Evolutionary conservation across 306 rosid genomes (phyloP).

Genomic region (Fragaria nilgerrensis): DNA sequence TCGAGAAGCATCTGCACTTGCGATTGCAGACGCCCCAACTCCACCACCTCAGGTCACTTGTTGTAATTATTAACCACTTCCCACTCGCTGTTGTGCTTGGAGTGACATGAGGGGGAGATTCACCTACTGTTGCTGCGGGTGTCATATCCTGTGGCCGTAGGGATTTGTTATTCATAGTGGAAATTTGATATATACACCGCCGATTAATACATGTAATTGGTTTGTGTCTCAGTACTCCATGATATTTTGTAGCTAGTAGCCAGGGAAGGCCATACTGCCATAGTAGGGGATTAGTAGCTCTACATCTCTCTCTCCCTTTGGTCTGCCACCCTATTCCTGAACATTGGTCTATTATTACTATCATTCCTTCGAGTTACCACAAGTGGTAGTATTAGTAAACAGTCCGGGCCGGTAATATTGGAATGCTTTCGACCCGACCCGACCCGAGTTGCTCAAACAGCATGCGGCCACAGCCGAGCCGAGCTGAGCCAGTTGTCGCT

Average conservation of each 20-base stretch:
- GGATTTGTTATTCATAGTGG: background rate
- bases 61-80: slow-evolving; percentile 10
- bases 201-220: background rate
- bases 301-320: background rate
- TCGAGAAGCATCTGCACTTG: slow-evolving; percentile 78
- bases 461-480: background rate
- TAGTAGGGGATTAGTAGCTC: too few relatives aligned
- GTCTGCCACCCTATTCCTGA: background rate
- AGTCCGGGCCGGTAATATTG: too few relatives aligned
- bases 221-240: background rate
- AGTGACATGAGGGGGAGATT: background rate
- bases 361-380: background rate
- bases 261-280: too few relatives aligned
- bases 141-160: background rate
- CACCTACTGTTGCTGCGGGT: background rate
- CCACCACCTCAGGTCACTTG: slow-evolving; percentile 30
- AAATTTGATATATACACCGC: background rate
- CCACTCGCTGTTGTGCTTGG: background rate
- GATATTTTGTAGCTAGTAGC: background rate
- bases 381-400: too few relatives aligned
- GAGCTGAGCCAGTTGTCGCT: background rate
- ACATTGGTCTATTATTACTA: background rate
- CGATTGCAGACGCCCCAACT: slow-evolving; percentile 63
- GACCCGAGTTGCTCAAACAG: background rate
- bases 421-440: background rate